Evolutionary conservation across 2,329 filamentous ascomycete species (phyloP).

Genomic region (Trichoderma semiorbis): DNA sequence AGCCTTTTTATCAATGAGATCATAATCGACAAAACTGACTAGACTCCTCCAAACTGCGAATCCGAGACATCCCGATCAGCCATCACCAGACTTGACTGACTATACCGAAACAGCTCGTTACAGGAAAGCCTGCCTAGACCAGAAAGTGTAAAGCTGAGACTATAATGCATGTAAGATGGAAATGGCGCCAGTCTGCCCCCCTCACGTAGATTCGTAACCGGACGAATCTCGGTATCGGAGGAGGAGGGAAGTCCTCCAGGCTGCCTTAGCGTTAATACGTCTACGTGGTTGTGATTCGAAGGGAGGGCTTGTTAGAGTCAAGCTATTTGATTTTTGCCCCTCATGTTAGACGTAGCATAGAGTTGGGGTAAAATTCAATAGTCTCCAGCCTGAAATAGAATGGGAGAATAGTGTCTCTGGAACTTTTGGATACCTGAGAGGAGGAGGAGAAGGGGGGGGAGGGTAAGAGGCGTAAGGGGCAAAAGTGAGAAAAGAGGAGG

Average conservation of each 20-base stretch:
- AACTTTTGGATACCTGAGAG: not conserved
- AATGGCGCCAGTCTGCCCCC: not conserved
- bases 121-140: not conserved
- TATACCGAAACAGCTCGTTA: not conserved
- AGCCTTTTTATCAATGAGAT: not conserved
- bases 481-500: not conserved
- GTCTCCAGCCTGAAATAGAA: not conserved
- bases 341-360: not conserved
- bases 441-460: not conserved
- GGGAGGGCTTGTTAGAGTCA: not conserved
- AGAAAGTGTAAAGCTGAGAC: not conserved
- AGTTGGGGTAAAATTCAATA: not conserved
- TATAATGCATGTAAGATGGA: not conserved
- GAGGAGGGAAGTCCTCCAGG: not conserved
- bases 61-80: not conserved
- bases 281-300: not conserved
- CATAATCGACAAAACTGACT: not conserved
- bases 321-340: not conserved
- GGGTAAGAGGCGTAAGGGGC: not conserved
- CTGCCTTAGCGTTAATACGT: not conserved
- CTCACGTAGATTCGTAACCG: not conserved
- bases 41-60: not conserved
- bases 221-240: conserved; percentile 4
- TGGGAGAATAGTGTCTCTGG: not conserved
- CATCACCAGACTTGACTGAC: not conserved